phyloP scores from a whole-genome alignment of 805 yeast genomes.

The Candida michaelii region DNA sequence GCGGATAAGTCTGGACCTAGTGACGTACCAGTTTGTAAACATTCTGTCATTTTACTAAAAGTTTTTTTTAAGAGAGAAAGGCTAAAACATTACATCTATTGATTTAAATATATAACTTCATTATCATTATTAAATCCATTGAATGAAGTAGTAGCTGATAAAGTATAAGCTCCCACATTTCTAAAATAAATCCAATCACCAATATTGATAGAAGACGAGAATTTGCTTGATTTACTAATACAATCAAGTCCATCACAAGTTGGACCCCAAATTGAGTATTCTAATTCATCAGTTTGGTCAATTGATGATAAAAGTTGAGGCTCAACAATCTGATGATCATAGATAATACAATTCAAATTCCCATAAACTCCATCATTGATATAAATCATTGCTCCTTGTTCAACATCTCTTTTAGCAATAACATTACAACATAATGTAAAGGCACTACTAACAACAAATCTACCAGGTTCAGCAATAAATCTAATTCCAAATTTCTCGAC shows the following conservation, averaged over 20 bases:
- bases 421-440: conserved; percentile 83
- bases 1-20: background rate
- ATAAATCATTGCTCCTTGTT: conserved; percentile 66
- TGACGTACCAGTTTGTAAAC: too few relatives aligned
- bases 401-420: conserved; percentile 69
- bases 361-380: conserved; percentile 96
- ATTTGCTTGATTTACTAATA: conserved; percentile 50
- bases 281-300: conserved; percentile 26
- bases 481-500: conserved; percentile 26
- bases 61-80: too few relatives aligned
- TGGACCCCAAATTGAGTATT: conserved; percentile 93
- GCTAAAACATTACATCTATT: conserved; percentile 1
- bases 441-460: conserved; percentile 82
- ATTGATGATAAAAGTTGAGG: conserved; percentile 55
- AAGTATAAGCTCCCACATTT: conserved; percentile 86
- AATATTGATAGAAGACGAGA: conserved; percentile 62
- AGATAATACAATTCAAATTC: conserved; percentile 88
- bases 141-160: conserved; percentile 88
- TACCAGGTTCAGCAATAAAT: conserved; percentile 91
- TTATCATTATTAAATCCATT: conserved; percentile 77
- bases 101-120: conserved; percentile 40
- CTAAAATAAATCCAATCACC: conserved; percentile 94
- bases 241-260: conserved; percentile 97
- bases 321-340: conserved; percentile 82
- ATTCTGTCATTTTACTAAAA: too few relatives aligned